These are phyloP conservation scores for Mortierella alpina DNA, from an alignment of 192 early-diverging fungal species.

Conservation along the genomic window DNA sequence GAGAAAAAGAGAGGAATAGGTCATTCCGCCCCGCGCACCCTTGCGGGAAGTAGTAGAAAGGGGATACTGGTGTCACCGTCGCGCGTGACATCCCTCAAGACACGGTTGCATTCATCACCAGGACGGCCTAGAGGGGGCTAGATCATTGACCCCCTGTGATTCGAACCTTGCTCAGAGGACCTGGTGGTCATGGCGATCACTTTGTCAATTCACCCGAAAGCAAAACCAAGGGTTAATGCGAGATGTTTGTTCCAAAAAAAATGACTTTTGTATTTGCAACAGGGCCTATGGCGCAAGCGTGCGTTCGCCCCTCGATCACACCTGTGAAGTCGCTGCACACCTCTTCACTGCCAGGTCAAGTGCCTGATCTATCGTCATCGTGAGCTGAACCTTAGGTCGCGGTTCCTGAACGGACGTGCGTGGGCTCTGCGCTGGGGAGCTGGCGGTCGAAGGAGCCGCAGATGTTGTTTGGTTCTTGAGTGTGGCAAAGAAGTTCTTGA, in stretches of 20 bases:
- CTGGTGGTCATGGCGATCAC: no score
- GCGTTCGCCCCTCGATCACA: not conserved
- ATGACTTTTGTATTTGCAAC: not conserved
- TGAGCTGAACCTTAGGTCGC: not conserved
- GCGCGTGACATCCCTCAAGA: no score
- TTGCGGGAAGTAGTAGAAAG: no score
- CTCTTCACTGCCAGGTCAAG: not conserved
- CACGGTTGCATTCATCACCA: no score
- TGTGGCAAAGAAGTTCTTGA: not conserved
- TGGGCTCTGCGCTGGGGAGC: not conserved
- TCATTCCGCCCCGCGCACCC: no score
- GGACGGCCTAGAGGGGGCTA: no score
- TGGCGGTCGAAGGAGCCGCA: not conserved
- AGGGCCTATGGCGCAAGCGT: not conserved
- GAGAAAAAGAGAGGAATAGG: not conserved
- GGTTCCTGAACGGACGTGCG: constrained; percentile 15
- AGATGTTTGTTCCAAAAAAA: not conserved
- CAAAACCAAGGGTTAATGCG: no score
- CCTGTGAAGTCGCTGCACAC: not conserved
- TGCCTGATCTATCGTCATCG: constrained; percentile 21
- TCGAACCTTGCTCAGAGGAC: no score
- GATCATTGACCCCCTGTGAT: no score
- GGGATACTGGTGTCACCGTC: no score
- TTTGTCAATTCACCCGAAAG: no score
- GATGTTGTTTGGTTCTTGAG: constrained; percentile 14